phyloP scores from a whole-genome alignment of 1,139 yeast species.

The Waltiozyma sp. region DNA sequence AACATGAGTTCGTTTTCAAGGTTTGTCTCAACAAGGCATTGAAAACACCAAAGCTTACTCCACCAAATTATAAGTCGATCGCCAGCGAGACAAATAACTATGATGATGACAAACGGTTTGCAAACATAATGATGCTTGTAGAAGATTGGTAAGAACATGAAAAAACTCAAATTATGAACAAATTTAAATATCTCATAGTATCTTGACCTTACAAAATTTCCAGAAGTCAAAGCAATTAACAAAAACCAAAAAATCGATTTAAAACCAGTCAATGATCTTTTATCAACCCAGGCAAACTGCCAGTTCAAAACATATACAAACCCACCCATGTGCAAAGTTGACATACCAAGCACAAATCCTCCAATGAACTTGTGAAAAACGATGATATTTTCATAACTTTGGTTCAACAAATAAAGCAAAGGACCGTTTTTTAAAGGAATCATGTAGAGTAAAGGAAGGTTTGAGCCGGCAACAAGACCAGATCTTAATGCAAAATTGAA shows the following conservation, averaged over 20 bases:
- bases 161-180: constrained; percentile 11
- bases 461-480: constrained; percentile 16
- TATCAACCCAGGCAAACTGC: constrained; percentile 8
- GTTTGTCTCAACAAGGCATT: constrained; percentile 3
- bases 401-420: constrained; percentile 8
- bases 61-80: constrained; percentile 11
- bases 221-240: constrained; percentile 10
- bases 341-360: constrained; percentile 8
- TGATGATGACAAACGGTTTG: constrained; percentile 13
- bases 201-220: constrained; percentile 7
- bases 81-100: constrained; percentile 6
- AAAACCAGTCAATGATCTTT: constrained; percentile 11
- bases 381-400: constrained; percentile 16
- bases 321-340: constrained; percentile 11
- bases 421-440: constrained; percentile 18
- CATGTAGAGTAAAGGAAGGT: constrained; percentile 17
- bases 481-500: constrained; percentile 16
- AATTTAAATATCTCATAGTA: constrained; percentile 15
- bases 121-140: constrained; percentile 17
- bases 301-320: constrained; percentile 13
- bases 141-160: constrained; percentile 15
- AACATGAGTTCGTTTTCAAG: neutral
- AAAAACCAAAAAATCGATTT: constrained; percentile 6
- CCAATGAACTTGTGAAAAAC: constrained; percentile 17
- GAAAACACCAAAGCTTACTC: constrained; percentile 8